Evolutionary conservation across 192 early-diverging fungal genomes (phyloP), one percentile per base, ranked within the genome.

Genomic region (Dissophora ornata): DNA sequence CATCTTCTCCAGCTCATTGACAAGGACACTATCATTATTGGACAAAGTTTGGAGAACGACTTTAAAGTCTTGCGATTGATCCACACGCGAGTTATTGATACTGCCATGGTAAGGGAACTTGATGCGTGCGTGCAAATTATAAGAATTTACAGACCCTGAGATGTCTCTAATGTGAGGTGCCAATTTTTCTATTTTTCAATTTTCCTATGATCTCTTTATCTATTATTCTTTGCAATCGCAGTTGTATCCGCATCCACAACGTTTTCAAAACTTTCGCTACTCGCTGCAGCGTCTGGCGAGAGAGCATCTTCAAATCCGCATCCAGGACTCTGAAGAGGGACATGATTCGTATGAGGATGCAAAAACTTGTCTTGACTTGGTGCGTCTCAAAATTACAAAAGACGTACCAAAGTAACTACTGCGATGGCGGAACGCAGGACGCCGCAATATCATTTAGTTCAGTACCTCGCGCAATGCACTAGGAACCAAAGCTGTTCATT

Each of bases 271-370:
- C 29, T 67, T 66, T 53, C 82, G 86, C 4, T 80, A 86, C 51
- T 70, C 83, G 2, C 82, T 91, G 12, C 79, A 83, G 30, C 30
- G 58, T 11, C 73, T 91, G 5, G 67, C 82, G 4, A 80, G 83
- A 4, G 69, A 84, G 53, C 53, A 89, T 45, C 77, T 91, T 3
- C 66, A 69, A 10, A 69, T 80, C 26, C 78, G 77, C 58, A 90
- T 91, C 58, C 90, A 91, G 67, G 71, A 77, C 28, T 65, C 69
- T 30, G 70, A 51, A 19, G 13, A 51, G 21, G 90, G 90, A 0
- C 90, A 91, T 62, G 90, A 91, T 56, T 84, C 85, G 18, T 70
- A 71, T 36, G 85, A 89, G 69, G 90, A 91, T 71, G 88, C 90
- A 15, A 67, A 70, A 28, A 83, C 86, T 3, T 81, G 81, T 46